Conservation (phyloP, 108 stramenopile genomes). For the Cyclotella sp. region DNA sequence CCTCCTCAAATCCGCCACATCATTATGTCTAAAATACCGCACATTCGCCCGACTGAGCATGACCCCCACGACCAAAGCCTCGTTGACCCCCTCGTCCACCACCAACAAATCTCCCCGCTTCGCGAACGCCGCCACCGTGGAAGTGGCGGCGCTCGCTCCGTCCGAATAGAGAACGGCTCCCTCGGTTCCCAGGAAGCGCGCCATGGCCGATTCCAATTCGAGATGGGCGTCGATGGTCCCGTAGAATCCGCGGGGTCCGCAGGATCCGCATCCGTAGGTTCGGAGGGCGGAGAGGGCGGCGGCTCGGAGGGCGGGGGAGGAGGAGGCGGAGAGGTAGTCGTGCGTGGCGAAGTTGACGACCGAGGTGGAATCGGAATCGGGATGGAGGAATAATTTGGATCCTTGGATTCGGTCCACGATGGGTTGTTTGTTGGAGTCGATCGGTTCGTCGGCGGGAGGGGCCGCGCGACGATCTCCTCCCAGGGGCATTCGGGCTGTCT, state of each 20-base stretch:
- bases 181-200: conserved; percentile 86
- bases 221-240: conserved; percentile 98
- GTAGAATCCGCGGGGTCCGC: conserved; percentile 99
- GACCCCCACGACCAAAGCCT: conserved; percentile 92
- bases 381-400: conserved; percentile 21
- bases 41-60: conserved; percentile 90
- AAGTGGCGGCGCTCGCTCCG: conserved; percentile 84
- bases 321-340: conserved; percentile 77
- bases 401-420: conserved; percentile 44
- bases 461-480: conserved; percentile 19
- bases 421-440: conserved; percentile 6
- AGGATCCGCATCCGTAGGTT: conserved; percentile 95
- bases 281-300: conserved; percentile 54
- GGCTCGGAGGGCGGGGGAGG: conserved; percentile 27
- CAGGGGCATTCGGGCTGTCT: conserved; percentile 76
- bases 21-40: conserved; percentile 95
- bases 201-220: conserved; percentile 80
- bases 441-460: conserved; percentile 7
- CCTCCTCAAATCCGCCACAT: conserved; percentile 94
- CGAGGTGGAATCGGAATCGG: conserved; percentile 30
- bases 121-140: conserved; percentile 97
- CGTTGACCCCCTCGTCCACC: conserved; percentile 92
- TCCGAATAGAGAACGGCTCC: conserved; percentile 98
- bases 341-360: conserved; percentile 92
- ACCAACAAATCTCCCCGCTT: conserved; percentile 97